These are phyloP conservation scores for Lachnellula subtilissima DNA, from an alignment of 2,329 filamentous ascomycete species.

Conservation along the genomic window DNA sequence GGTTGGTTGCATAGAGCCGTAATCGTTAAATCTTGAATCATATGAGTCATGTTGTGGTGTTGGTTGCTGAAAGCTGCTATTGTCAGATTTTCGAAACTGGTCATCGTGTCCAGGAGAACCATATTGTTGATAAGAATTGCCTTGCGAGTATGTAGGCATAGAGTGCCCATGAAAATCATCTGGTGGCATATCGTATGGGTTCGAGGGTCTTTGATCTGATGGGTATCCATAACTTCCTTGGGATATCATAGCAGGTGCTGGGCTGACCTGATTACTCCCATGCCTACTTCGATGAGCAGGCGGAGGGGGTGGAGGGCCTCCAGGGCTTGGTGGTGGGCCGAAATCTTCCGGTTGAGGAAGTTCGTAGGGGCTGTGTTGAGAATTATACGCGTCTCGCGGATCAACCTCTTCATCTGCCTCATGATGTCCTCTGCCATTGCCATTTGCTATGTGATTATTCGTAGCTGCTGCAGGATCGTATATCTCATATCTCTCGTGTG, in stretches of 20 bases:
- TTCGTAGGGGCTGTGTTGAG: constrained; percentile 25
- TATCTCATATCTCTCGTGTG: constrained; percentile 23
- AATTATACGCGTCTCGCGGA: constrained; percentile 21
- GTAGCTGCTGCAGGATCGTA: constrained; percentile 22
- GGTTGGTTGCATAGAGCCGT: constrained; percentile 42
- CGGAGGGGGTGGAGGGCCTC: constrained; percentile 31
- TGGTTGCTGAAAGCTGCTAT: constrained; percentile 26
- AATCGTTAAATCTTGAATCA: constrained; percentile 33
- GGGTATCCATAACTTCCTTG: constrained; percentile 23
- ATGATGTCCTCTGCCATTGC: constrained; percentile 10
- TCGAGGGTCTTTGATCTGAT: constrained; percentile 10
- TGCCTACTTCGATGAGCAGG: constrained; percentile 29
- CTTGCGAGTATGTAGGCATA: constrained; percentile 22
- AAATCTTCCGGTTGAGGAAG: constrained; percentile 25
- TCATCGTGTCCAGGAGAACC: constrained; percentile 22
- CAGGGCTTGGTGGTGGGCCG: constrained; percentile 29
- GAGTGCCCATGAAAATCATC: constrained; percentile 23
- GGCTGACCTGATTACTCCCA: constrained; percentile 20
- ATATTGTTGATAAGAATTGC: constrained; percentile 28
- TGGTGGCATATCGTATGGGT: constrained; percentile 17
- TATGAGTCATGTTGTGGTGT: constrained; percentile 32
- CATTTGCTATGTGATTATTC: constrained; percentile 18
- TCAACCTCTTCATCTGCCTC: constrained; percentile 20
- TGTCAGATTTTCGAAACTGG: constrained; percentile 18
- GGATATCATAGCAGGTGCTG: constrained; percentile 16